Base-by-base conservation (phyloP, 2,329 filamentous ascomycete genomes). In the Geoglossum cookeanum region DNA sequence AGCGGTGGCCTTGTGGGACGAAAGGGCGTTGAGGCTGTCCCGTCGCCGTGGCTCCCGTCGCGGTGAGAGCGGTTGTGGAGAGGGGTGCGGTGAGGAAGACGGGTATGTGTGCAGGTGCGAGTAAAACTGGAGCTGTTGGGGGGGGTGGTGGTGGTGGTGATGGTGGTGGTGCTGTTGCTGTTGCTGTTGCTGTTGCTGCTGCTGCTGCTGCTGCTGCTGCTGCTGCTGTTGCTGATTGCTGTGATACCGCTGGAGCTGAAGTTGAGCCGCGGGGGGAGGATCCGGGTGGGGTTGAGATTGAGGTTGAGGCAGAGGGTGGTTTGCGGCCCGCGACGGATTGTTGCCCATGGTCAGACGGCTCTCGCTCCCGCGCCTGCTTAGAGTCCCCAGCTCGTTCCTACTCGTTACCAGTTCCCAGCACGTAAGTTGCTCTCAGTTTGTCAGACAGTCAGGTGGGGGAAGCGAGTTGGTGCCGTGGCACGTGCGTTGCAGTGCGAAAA, bases 131-230 rank as follows among this genome's bases (percentile, higher is more conserved):
- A 72, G 73, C 37, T 72, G 61, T 59, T 55, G 57, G 27, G 11
- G 60, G 62, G 56, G 61, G 59, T 57, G 63, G 60, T 55, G 61
- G 35, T 57, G 57, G 55, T 47, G 55, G 17, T 9, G 57, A 48
- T 67, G n/a, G 67, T 59, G 22, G 64, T 62, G 55, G 67, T 69
- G 56, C 69, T 57, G 55, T n/a, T 54, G 55, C 17, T 35, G 45
- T 33, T 57, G 68, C 42, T 68, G 66, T 60, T 71, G 71, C 9
- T 71, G 65, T 57, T 70, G 69, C 54, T 72, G 69, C 55, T 72
- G 71, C 47, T 68, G 65, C 11, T 67, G 64, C 39, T 65, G 62
- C 42, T 68, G 62, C 27, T 66, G 68, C 39, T 42, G 39, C 13
- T 42, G 39, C 39, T 37, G 39, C 39, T 42, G 35, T 3, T 37